Base-by-base conservation (phyloP, 805 yeast species). In the Jamesozyma jinghongensis region DNA sequence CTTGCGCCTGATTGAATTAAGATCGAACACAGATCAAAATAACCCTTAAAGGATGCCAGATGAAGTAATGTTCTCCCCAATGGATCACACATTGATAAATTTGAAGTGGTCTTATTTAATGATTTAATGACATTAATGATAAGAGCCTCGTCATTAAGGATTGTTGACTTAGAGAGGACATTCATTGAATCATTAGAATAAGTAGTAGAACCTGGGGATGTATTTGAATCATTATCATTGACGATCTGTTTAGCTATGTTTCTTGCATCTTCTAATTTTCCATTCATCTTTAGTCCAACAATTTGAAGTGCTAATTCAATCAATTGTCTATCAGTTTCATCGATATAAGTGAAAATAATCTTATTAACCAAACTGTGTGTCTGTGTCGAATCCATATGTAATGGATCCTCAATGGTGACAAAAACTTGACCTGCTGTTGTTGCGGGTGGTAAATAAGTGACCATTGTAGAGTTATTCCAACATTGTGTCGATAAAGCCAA, bases 241-340 rank as follows among this genome's bases (percentile, higher is more conserved):
- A 90, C 87, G 49, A 92, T 86, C 48, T 95, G 71, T 60, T 82
- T 81, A 1, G 97, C 97, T 52, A 92, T 85, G 56, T 86, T 87
- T 50, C 85, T 77, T 2, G 97, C 97, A 62, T 90, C 97, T 57
- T 92, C 97, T 43, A 92, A 67, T 54, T 81, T 81, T 43, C 97
- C 98, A 56, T 86, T 88, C 96, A 90, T 87, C 65, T 90, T 90
- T 62, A 88, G 69, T 2, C 98, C 98, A 32, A 92, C 96, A 52
- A 92, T 92, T 58, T 92, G 97, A 52, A 92, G 70, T 2, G 98
- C 98, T 47, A 92, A 69, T 64, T 92, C 98, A 57, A 90, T 85
- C 57, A 92, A 72, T 62, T 90, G 96, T 49, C 92, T 74, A 62
- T 92, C 98, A 8, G 96, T 84, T 57, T 92, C 98, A 64, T 92